These are phyloP conservation scores for Kuraishia hungarica DNA, from an alignment of 805 yeast genomes.

Conservation along the genomic window DNA sequence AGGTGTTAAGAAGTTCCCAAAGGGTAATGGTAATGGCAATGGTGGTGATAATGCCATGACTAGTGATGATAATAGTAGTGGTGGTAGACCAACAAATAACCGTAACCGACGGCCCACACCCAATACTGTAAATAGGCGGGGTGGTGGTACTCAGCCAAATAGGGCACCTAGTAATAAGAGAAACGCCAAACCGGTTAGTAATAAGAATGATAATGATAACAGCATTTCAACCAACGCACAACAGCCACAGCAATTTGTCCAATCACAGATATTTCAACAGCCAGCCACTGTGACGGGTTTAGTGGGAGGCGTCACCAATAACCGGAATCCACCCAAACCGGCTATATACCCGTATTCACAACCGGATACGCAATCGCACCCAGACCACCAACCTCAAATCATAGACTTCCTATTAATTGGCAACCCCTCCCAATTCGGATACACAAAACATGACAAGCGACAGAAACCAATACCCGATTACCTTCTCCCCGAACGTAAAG, in stretches of 20 bases:
- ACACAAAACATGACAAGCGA: constrained; percentile 12
- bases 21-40: not conserved
- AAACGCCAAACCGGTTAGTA: not conserved
- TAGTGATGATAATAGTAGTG: not conserved
- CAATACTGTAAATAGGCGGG: not conserved
- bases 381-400: too few relatives aligned
- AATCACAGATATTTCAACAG: not conserved
- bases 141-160: not conserved
- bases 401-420: constrained; percentile 10
- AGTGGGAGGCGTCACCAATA: too few relatives aligned
- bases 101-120: not conserved
- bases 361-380: not conserved
- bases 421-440: constrained; percentile 21
- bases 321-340: not conserved
- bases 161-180: not conserved
- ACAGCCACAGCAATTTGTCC: not conserved
- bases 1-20: not conserved
- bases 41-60: not conserved
- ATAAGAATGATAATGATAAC: not conserved
- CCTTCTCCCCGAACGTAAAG: constrained; percentile 20
- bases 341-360: not conserved
- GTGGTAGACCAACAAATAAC: not conserved
- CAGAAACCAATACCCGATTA: constrained; percentile 19
- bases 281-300: not conserved
- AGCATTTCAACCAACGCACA: too few relatives aligned